Conservation (phyloP, 306 rosid genomes). For the Quercus suber region DNA sequence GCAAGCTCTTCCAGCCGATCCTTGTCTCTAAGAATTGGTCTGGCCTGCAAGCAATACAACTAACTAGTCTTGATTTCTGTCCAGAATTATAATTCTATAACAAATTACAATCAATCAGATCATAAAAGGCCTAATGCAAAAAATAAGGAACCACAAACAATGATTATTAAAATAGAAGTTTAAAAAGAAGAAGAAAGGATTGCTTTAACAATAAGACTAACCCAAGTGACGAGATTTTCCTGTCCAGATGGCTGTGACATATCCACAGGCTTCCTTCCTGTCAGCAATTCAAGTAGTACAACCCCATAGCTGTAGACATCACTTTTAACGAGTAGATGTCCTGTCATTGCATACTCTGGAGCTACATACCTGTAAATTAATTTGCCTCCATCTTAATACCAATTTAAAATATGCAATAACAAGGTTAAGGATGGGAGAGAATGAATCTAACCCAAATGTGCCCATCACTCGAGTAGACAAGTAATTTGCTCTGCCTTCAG, state of each 20-base stretch:
- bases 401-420: conserved; percentile 8
- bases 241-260: conserved; percentile 95
- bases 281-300: conserved; percentile 85
- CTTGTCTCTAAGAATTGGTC: conserved; percentile 93
- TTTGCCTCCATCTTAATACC: conserved; percentile 24
- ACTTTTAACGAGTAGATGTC: conserved; percentile 90
- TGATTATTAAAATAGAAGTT: conserved; percentile 11
- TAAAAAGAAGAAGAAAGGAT: conserved; percentile 7
- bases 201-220: conserved; percentile 37
- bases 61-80: conserved; percentile 15
- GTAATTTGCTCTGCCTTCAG: conserved; percentile 88
- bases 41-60: conserved; percentile 59
- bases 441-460: conserved; percentile 81
- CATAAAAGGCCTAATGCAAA: conserved; percentile 17
- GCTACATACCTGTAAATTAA: conserved; percentile 85
- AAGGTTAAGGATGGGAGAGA: conserved; percentile 16
- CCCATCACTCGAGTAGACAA: conserved; percentile 98
- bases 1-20: conserved; percentile 83
- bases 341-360: conserved; percentile 98
- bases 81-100: conserved; percentile 1
- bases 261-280: conserved; percentile 93
- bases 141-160: not conserved
- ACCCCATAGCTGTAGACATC: conserved; percentile 98
- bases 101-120: not conserved
- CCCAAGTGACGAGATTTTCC: conserved; percentile 98